Percentiles rank a stretch among this genome's conserved stretches.
phyloP scores from a whole-genome alignment of 257 asterid genomes.

The Solanum ossicruentum region DNA sequence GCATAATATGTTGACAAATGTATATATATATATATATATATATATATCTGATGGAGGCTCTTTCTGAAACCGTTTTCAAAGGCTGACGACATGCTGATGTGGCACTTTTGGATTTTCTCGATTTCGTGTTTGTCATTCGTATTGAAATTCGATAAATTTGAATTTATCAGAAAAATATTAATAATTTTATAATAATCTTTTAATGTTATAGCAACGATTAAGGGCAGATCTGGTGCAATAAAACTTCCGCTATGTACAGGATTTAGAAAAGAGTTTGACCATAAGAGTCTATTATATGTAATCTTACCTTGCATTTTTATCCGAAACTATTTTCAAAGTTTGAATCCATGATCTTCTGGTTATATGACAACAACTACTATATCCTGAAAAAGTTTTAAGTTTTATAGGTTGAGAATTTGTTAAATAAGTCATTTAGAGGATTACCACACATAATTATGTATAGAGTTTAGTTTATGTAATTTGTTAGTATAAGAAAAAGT shows the following conservation, averaged over 20 bases:
- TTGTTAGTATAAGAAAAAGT: too few species aligned
- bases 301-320: too few species aligned
- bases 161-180: neutral
- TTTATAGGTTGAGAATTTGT: neutral
- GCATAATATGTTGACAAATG: neutral
- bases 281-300: too few species aligned
- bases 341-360: too few species aligned
- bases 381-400: neutral
- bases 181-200: neutral
- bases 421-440: neutral
- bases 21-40: too few species aligned
- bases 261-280: too few species aligned
- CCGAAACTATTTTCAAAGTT: too few species aligned
- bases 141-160: neutral
- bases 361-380: neutral
- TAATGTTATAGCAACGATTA: neutral
- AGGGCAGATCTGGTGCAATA: too few species aligned
- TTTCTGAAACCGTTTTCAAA: neutral
- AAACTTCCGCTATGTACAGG: too few species aligned
- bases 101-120: neutral
- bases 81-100: neutral
- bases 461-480: too few species aligned
- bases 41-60: neutral
- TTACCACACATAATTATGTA: neutral
- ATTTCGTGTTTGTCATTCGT: neutral